Conservation (phyloP, 176 grass and related monocot species). For the Zizania latifolia region DNA sequence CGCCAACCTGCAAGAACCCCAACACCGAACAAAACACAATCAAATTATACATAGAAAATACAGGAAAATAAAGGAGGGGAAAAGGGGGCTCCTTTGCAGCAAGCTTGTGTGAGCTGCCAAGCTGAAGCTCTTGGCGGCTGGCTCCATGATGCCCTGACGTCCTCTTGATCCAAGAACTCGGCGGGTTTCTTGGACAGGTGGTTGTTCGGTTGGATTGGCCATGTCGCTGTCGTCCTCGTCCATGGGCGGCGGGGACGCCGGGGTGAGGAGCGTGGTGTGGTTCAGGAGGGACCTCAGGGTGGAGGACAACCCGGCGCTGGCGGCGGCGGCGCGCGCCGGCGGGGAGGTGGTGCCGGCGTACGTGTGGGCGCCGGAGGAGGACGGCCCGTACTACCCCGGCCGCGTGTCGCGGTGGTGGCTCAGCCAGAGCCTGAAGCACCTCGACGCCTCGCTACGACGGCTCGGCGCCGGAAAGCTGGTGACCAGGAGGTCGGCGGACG, state of each 20-base stretch:
- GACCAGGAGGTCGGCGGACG: constrained; percentile 57
- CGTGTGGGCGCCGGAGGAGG: constrained; percentile 87
- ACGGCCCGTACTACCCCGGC: constrained; percentile 61
- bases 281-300: constrained; percentile 81
- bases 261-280: constrained; percentile 64
- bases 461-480: constrained; percentile 66
- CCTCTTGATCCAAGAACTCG: constrained; percentile 18
- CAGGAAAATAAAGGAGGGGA: not conserved
- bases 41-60: constrained; percentile 3
- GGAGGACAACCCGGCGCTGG: constrained; percentile 80
- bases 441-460: constrained; percentile 62
- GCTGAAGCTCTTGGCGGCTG: not conserved
- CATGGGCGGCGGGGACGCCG: constrained; percentile 34
- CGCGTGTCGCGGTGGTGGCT: constrained; percentile 91
- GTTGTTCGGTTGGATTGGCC: not conserved
- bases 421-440: constrained; percentile 66
- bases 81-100: not conserved
- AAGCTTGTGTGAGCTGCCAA: not conserved
- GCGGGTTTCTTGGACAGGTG: constrained; percentile 19
- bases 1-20: constrained; percentile 21
- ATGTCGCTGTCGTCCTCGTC: constrained; percentile 41
- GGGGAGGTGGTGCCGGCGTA: constrained; percentile 70
- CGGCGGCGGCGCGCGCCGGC: constrained; percentile 45
- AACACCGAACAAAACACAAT: constrained; percentile 27
- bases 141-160: constrained; percentile 17